phyloP scores from a whole-genome alignment of 208 protist species.

The Crithidia thermophila region DNA sequence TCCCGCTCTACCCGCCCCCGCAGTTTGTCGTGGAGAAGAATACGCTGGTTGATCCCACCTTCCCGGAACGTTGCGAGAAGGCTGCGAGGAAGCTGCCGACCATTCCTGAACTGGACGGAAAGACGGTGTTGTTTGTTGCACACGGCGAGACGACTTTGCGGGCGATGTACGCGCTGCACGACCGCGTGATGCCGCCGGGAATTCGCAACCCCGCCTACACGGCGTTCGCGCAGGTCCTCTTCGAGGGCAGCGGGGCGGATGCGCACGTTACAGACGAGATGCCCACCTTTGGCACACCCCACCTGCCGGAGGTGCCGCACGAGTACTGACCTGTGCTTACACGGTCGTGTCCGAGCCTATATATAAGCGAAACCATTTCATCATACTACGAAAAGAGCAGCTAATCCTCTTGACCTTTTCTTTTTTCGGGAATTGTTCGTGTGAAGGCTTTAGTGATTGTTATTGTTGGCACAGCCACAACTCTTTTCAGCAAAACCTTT shows the following conservation, averaged over 20 bases:
- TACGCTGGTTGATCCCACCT: constrained; percentile 33
- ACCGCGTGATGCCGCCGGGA: not conserved
- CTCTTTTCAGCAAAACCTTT: not conserved
- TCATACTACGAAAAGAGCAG: too few relatives aligned
- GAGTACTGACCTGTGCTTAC: constrained; percentile 13
- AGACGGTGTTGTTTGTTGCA: constrained; percentile 41
- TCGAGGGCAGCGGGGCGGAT: constrained; percentile 9
- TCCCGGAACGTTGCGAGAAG: constrained; percentile 32
- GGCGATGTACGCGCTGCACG: constrained; percentile 32
- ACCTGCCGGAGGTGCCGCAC: constrained; percentile 21
- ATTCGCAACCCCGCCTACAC: constrained; percentile 34
- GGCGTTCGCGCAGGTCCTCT: constrained; percentile 24
- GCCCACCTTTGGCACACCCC: constrained; percentile 25
- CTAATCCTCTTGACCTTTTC: too few relatives aligned
- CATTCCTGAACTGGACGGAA: constrained; percentile 34
- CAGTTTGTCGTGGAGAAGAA: constrained; percentile 27
- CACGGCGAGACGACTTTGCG: constrained; percentile 44
- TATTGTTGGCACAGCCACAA: too few relatives aligned
- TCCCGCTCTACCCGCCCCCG: constrained; percentile 36
- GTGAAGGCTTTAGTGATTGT: too few relatives aligned
- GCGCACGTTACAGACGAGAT: constrained; percentile 18
- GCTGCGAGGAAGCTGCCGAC: constrained; percentile 28
- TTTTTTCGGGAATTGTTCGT: too few relatives aligned
- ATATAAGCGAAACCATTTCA: not conserved
- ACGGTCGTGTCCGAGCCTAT: too few relatives aligned